Conservation (phyloP, 164 flowering plant genomes). For the Aristolochia fimbriata region DNA sequence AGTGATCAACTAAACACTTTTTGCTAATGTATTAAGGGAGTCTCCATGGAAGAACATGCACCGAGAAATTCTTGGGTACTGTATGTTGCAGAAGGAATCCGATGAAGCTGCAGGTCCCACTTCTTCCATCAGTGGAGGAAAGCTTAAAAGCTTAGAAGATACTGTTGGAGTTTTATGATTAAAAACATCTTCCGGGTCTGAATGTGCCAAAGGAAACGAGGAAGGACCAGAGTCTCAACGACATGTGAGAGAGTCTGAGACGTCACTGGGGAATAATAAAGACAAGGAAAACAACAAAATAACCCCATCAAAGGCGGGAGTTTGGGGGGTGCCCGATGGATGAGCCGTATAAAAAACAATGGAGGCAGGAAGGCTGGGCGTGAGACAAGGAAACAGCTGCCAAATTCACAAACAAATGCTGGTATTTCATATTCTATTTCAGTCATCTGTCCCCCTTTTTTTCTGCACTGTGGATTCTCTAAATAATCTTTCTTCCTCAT, state of each 20-base stretch:
- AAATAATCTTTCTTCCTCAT: constrained; percentile 5
- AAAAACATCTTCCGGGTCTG: too few relatives aligned
- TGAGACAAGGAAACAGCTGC: not conserved
- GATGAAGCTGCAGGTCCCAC: too few relatives aligned
- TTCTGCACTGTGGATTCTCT: not conserved
- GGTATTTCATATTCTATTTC: not conserved
- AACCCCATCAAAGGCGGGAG: too few relatives aligned
- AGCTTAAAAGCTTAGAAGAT: too few relatives aligned
- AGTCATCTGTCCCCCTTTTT: not conserved
- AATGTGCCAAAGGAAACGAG: not conserved
- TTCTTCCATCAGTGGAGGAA: too few relatives aligned
- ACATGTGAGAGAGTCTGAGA: not conserved
- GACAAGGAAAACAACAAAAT: not conserved
- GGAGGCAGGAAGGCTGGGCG: not conserved
- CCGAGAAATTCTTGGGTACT: too few relatives aligned
- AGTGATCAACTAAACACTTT: too few relatives aligned
- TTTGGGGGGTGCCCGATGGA: too few relatives aligned
- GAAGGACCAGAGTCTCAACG: not conserved
- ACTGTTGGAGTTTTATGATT: too few relatives aligned
- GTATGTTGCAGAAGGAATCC: too few relatives aligned
- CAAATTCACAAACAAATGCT: not conserved
- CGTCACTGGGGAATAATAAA: not conserved
- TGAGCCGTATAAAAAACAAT: not conserved
- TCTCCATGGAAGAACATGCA: too few relatives aligned
- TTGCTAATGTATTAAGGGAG: too few relatives aligned